Evolutionary conservation across 1,284 basidiomycete genomes (phyloP), one percentile per base, ranked within the genome.

Genomic region (Cryptococcus jaspeensis): DNA sequence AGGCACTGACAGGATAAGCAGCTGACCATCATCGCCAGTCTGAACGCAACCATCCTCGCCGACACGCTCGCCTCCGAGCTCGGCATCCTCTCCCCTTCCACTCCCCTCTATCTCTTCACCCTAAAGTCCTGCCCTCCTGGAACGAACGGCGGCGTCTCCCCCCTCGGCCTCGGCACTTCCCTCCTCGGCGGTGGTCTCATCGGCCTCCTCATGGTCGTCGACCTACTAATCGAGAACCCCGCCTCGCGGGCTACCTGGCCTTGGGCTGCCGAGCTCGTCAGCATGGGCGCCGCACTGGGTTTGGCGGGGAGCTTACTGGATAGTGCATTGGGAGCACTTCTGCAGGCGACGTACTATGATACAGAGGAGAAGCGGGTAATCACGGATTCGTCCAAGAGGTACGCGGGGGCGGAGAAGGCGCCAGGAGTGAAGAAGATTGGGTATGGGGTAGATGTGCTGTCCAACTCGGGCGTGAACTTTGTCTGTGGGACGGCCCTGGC

Each of bases 141-240:
- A 0, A 96, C 94, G 1, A 97, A 98, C 70, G 94, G 94, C 9
- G 94, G 84, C 0, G 82, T 97, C 60, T 89, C 89, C 1, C 53
- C 81, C 0, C 82, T 84, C 44, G 94, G 94, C 8, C 89, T 90
- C 0, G 59, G 84, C 1, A 86, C 87, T 9, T 91, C 89, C 1
- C 76, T 87, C 2, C 70, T 81, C 0, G 94, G 94, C 1, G 94
- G 94, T 0, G 69, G 81, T 1, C 66, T 87, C 2, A 87, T 94
- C 67, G 91, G 89, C 1, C 41, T 82, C 15, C 80, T 84, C 3
- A 82, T 87, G 67, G 83, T 82, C 8, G 52, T 79, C 6, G 81
- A 83, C n/a, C 75, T 95, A 37, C 59, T 84, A 2, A 60, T 85
- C 38, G 88, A 92, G 74, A 89, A 85, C 65, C 65, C 11, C 78